A percentile compares a stretch with the other conserved stretches of the same genome.
phyloP scores from a whole-genome alignment of 2,329 filamentous ascomycete genomes.

The Phyllosticta citrichinensis region DNA sequence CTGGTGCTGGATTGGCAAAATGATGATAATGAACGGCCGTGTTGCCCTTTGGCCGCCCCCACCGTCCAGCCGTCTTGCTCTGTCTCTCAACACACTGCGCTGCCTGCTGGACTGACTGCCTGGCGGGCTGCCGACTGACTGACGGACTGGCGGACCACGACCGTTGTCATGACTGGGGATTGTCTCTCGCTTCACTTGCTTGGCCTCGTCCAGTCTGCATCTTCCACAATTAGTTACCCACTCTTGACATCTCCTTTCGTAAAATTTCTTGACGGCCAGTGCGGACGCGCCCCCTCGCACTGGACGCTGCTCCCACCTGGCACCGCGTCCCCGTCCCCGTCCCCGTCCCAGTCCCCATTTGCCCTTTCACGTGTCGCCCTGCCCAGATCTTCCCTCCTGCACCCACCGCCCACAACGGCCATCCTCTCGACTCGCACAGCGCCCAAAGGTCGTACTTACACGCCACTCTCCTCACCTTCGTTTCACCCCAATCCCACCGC shows the following conservation, averaged over 20 bases:
- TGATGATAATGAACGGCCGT: background rate
- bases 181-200: too few species aligned
- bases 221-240: background rate
- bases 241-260: conserved; percentile 9
- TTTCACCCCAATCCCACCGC: conserved; percentile 8
- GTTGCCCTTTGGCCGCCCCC: too few species aligned
- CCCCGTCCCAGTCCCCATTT: background rate
- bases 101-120: too few species aligned
- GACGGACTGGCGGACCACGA: too few species aligned
- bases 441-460: conserved; percentile 8
- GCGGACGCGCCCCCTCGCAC: conserved; percentile 1
- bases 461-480: conserved; percentile 11
- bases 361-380: conserved; percentile 9
- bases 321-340: background rate
- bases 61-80: too few species aligned
- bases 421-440: conserved; percentile 9
- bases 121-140: too few species aligned
- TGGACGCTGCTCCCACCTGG: too few species aligned
- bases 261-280: conserved; percentile 11
- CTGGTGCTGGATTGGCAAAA: too few species aligned
- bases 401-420: conserved; percentile 1
- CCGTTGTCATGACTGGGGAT: too few species aligned
- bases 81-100: too few species aligned
- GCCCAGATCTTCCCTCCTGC: conserved; percentile 9
- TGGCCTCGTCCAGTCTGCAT: background rate